phyloP scores from a whole-genome alignment of 441 rosid species.

The Pelargonium hybrid region DNA sequence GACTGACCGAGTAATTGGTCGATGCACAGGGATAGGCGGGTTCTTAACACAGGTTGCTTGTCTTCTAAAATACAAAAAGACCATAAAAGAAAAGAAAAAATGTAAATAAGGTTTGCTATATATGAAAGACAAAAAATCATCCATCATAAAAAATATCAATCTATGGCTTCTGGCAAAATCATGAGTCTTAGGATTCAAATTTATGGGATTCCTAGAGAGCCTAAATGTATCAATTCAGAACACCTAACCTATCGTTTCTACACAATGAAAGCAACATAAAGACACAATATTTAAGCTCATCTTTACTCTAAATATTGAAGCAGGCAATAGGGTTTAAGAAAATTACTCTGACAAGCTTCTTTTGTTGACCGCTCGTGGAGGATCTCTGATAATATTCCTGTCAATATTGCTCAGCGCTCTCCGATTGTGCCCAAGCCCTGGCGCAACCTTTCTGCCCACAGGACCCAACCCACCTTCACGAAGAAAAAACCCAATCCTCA shows the following conservation, averaged over 20 bases:
- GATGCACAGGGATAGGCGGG: background rate
- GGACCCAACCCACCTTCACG: slow-evolving; percentile 36
- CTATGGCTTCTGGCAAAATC: background rate
- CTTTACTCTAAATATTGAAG: background rate
- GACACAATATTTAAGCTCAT: background rate
- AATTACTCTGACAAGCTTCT: slow-evolving; percentile 55
- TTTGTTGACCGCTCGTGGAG: slow-evolving; percentile 59
- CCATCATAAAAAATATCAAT: background rate
- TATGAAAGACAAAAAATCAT: background rate
- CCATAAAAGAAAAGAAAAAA: background rate
- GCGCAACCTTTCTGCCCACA: slow-evolving; percentile 45
- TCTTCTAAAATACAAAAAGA: background rate
- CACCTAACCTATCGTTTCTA: background rate
- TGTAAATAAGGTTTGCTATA: background rate
- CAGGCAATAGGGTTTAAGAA: slow-evolving; percentile 11
- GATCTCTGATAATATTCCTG: slow-evolving; percentile 49
- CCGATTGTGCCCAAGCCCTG: slow-evolving; percentile 40
- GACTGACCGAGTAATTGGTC: background rate
- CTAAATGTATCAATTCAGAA: background rate
- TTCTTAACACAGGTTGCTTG: slow-evolving; percentile 4
- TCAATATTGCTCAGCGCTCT: slow-evolving; percentile 59
- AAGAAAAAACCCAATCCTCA: slow-evolving; percentile 1
- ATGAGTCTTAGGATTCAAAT: background rate
- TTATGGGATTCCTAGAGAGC: background rate
- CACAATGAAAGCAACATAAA: background rate